Conservation (phyloP, 306 rosid genomes). For the Trifolium dubium region DNA sequence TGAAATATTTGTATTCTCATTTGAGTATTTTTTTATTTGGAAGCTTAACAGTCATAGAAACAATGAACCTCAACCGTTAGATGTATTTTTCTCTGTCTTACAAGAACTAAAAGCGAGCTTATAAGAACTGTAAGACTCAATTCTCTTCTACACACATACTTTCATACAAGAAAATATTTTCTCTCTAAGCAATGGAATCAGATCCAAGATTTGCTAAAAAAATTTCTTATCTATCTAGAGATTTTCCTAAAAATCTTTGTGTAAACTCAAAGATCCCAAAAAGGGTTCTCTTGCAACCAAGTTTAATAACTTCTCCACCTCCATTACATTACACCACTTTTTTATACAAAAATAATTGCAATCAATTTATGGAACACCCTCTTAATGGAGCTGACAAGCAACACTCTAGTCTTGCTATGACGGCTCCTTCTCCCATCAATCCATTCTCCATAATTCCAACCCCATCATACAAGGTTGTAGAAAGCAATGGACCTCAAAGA, state of each 20-base stretch:
- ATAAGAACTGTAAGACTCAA: too few species aligned
- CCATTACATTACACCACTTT: constrained; percentile 13
- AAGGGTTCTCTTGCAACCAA: neutral
- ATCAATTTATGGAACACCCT: neutral
- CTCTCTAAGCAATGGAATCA: neutral
- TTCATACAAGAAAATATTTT: too few species aligned
- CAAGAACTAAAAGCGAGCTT: too few species aligned
- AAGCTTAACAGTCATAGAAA: too few species aligned
- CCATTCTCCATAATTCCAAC: constrained; percentile 36
- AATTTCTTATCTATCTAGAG: too few species aligned
- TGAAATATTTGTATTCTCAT: too few species aligned
- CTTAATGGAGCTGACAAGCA: neutral
- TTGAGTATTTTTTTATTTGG: too few species aligned
- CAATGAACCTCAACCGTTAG: too few species aligned
- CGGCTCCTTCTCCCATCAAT: constrained; percentile 35
- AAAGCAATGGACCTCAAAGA: constrained; percentile 17
- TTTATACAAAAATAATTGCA: constrained; percentile 31
- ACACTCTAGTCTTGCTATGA: constrained; percentile 7
- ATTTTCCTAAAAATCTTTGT: constrained; percentile 35
- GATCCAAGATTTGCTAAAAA: constrained; percentile 20
- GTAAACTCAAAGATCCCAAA: constrained; percentile 9
- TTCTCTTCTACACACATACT: neutral
- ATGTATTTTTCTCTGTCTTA: too few species aligned
- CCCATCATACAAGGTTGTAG: constrained; percentile 3
- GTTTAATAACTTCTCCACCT: neutral